Percentiles rank a stretch among this genome's conserved stretches.
Conservation (phyloP, 495 filamentous ascomycete genomes). For the Penicillium silybi region DNA sequence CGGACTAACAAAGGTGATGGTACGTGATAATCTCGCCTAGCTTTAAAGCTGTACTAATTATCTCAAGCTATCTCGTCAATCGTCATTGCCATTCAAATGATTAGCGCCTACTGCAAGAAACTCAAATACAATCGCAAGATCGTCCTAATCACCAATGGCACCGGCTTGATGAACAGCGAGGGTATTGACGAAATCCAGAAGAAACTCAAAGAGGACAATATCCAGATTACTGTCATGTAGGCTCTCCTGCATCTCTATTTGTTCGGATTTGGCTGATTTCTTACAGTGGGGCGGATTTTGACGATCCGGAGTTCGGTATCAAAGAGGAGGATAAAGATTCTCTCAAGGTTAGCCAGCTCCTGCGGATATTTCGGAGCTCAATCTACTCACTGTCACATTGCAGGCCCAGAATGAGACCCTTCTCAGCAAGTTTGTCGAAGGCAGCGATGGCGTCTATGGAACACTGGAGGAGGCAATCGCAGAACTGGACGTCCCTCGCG, state of each 20-base stretch:
- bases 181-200: conserved; percentile 60
- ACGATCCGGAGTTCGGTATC: conserved; percentile 84
- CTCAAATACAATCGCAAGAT: conserved; percentile 86
- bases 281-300: conserved; percentile 86
- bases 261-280: conserved; percentile 23
- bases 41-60: conserved; percentile 6
- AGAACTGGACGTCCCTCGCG: conserved; percentile 67
- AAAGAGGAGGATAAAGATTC: conserved; percentile 86
- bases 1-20: conserved; percentile 71
- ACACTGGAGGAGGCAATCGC: conserved; percentile 82
- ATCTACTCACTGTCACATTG: not conserved
- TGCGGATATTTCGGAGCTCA: no score
- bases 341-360: conserved; percentile 49
- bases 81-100: conserved; percentile 82
- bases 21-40: conserved; percentile 19
- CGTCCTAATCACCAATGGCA: conserved; percentile 78
- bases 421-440: conserved; percentile 59
- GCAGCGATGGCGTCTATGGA: conserved; percentile 66
- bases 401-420: conserved; percentile 64
- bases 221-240: conserved; percentile 77
- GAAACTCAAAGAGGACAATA: conserved; percentile 68
- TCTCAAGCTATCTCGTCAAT: conserved; percentile 70
- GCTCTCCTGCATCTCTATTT: conserved; percentile 21
- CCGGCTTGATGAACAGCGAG: conserved; percentile 61
- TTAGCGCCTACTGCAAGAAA: conserved; percentile 73